phyloP scores from a whole-genome alignment of 208 protist genomes.

The Acanthamoeba triangularis region DNA sequence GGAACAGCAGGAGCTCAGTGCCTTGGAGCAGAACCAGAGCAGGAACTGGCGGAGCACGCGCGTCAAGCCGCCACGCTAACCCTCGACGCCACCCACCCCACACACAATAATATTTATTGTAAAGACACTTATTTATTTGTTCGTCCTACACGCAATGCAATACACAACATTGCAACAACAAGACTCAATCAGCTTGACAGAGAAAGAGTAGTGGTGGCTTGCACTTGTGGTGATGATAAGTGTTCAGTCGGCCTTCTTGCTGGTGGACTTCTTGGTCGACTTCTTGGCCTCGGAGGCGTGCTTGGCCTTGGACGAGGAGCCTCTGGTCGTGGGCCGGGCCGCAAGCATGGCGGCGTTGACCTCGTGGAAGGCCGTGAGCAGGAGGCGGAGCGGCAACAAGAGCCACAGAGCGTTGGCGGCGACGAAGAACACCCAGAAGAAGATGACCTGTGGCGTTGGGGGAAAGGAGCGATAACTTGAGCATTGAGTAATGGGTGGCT shows the following conservation, averaged over 20 bases:
- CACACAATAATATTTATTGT: not conserved
- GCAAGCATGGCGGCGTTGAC: not conserved
- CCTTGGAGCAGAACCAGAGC: not conserved
- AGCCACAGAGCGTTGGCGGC: constrained; percentile 30
- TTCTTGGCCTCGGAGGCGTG: not conserved
- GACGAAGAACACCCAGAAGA: constrained; percentile 65
- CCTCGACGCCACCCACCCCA: not conserved
- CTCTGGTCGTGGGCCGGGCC: not conserved
- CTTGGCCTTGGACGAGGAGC: not conserved
- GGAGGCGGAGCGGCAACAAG: not conserved
- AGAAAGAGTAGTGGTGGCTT: too few relatives aligned
- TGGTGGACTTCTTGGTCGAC: not conserved
- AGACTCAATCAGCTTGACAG: too few relatives aligned
- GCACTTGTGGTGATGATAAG: too few relatives aligned
- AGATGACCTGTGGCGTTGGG: not conserved
- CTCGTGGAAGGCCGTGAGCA: not conserved
- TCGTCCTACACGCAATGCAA: not conserved
- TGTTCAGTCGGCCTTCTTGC: constrained; percentile 10
- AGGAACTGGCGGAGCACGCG: not conserved
- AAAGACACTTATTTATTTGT: not conserved
- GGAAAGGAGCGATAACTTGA: not conserved
- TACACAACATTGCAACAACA: too few relatives aligned
- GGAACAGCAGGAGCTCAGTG: not conserved
- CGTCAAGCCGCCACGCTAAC: not conserved
- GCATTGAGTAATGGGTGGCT: not conserved